Conservation (phyloP, 164 flowering plant species). For the Magnolia officinalis region DNA sequence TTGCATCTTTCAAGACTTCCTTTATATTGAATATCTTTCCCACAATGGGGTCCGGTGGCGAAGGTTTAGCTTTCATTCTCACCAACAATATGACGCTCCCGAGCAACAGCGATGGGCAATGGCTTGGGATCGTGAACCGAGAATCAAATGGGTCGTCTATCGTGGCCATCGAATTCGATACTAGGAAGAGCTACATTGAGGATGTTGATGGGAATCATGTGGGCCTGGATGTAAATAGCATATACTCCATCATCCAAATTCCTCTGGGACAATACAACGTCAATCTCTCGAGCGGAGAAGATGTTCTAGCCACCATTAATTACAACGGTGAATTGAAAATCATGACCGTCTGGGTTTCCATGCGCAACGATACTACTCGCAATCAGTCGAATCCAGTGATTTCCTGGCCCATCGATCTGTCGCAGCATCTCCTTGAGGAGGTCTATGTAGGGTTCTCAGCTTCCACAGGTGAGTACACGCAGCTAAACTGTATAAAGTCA, state of each 20-base stretch:
- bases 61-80: constrained; percentile 58
- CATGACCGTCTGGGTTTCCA: constrained; percentile 23
- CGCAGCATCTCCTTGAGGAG: constrained; percentile 29
- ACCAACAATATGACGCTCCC: constrained; percentile 27
- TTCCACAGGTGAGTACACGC: constrained; percentile 41
- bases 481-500: constrained; percentile 40
- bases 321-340: constrained; percentile 31
- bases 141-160: constrained; percentile 25
- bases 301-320: constrained; percentile 15
- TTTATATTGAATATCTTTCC: constrained; percentile 29
- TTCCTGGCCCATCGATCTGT: constrained; percentile 29
- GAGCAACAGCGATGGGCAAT: constrained; percentile 38
- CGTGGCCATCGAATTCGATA: constrained; percentile 62
- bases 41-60: constrained; percentile 32
- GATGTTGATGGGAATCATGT: constrained; percentile 53
- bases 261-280: constrained; percentile 23
- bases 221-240: constrained; percentile 42
- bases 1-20: constrained; percentile 36
- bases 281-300: constrained; percentile 16
- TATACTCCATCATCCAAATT: constrained; percentile 25
- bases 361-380: constrained; percentile 3
- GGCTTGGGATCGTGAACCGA: constrained; percentile 56
- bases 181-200: constrained; percentile 38
- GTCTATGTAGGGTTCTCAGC: constrained; percentile 54
- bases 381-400: constrained; percentile 17